phyloP scores from a whole-genome alignment of 2,329 filamentous ascomycete genomes.

The Beauveria asiatica region DNA sequence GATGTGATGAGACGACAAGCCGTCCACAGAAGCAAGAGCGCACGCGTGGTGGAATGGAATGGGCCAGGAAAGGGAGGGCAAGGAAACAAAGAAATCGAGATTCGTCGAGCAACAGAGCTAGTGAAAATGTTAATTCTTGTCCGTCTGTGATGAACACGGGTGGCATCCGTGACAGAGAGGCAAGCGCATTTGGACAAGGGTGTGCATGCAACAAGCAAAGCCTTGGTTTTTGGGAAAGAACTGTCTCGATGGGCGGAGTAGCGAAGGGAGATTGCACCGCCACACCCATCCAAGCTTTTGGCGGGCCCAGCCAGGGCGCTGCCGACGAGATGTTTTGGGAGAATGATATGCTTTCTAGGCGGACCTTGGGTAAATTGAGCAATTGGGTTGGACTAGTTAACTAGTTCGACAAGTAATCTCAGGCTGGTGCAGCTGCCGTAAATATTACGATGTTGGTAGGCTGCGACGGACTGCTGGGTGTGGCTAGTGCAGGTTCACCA shows the following conservation, averaged over 20 bases:
- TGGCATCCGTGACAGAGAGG: not conserved
- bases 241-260: not conserved
- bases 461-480: not conserved
- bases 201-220: not conserved
- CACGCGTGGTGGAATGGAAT: not conserved
- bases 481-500: slow-evolving; percentile 2
- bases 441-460: not conserved
- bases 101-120: not conserved
- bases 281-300: slow-evolving; percentile 1
- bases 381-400: not conserved
- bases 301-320: not conserved
- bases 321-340: not conserved
- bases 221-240: not conserved
- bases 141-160: too few species aligned
- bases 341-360: not conserved
- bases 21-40: not conserved
- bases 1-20: not conserved
- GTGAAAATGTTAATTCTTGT: not conserved
- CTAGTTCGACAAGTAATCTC: not conserved
- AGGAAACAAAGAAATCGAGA: not conserved
- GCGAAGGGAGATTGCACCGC: not conserved
- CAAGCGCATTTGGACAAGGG: not conserved
- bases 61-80: not conserved
- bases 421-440: not conserved
- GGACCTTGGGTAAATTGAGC: too few species aligned